These are phyloP conservation scores for Chenopodium suecicum DNA, from an alignment of 148 eudicot species.

Conservation along the genomic window DNA sequence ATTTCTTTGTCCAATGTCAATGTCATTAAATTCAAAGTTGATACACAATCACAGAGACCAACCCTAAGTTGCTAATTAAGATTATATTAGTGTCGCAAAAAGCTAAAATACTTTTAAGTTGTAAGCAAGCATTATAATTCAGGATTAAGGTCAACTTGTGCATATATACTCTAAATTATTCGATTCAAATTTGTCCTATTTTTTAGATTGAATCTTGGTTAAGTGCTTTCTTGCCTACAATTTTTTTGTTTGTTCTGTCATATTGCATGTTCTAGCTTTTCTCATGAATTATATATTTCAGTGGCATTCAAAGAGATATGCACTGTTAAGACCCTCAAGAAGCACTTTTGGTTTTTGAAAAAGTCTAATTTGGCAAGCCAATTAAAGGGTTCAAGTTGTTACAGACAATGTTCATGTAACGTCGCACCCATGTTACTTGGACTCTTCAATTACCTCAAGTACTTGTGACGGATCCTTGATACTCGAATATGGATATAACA, in stretches of 20 bases:
- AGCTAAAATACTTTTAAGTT: not conserved
- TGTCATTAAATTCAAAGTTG: not conserved
- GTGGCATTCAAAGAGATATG: constrained; percentile 1
- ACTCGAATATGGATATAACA: no score
- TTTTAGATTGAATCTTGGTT: not conserved
- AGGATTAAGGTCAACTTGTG: not conserved
- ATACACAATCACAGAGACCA: not conserved
- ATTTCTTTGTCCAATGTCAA: no score
- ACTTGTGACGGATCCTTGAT: no score
- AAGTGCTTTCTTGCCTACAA: constrained; percentile 13
- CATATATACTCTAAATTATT: not conserved
- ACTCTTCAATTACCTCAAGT: no score
- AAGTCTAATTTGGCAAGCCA: not conserved
- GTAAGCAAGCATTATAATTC: not conserved
- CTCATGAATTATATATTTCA: constrained; percentile 5
- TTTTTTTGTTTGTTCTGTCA: not conserved
- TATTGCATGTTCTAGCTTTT: not conserved
- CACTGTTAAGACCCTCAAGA: not conserved
- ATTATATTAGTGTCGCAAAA: not conserved
- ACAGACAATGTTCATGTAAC: no score
- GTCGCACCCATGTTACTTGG: no score
- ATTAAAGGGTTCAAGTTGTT: not conserved
- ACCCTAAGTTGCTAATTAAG: not conserved
- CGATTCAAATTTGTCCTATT: not conserved
- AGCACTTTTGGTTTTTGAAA: not conserved